Percentiles rank a stretch among this genome's conserved stretches.
phyloP scores from a whole-genome alignment of 768 basidiomycete species.

The Boletus reticuloceps region DNA sequence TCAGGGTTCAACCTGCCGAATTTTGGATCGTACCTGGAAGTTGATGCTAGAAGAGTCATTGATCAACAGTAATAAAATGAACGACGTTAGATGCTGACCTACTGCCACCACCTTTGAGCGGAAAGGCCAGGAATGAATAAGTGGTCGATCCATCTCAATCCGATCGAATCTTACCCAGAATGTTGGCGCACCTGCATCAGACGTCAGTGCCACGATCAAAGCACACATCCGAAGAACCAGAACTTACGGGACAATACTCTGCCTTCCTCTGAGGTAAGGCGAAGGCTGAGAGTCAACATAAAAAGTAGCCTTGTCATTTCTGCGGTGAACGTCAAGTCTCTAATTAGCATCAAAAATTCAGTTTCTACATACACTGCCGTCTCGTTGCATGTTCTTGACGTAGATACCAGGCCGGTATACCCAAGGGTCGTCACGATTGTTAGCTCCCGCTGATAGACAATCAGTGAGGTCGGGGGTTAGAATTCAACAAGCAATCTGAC shows the following conservation, averaged over 20 bases:
- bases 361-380: slow-evolving; percentile 53
- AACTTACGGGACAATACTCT: slow-evolving; percentile 65
- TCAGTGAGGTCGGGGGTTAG: background rate
- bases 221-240: background rate
- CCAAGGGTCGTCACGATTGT: slow-evolving; percentile 74
- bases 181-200: slow-evolving; percentile 57
- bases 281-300: slow-evolving; percentile 62
- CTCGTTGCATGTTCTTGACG: slow-evolving; percentile 67
- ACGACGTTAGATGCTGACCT: too few species aligned
- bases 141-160: background rate
- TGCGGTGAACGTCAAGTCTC: slow-evolving; percentile 21
- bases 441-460: slow-evolving; percentile 50
- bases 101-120: too few species aligned
- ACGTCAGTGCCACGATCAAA: background rate
- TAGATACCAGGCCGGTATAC: slow-evolving; percentile 71
- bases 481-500: slow-evolving; percentile 26
- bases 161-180: slow-evolving; percentile 40
- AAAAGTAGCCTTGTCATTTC: slow-evolving; percentile 74
- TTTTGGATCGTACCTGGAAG: too few species aligned
- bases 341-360: too few species aligned
- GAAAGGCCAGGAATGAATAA: background rate
- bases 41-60: too few species aligned
- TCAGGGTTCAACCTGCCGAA: too few species aligned
- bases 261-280: slow-evolving; percentile 57
- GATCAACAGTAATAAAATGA: too few species aligned